These are phyloP conservation scores for Picea glauca DNA, from an alignment of 75 land plant species.

Conservation along the genomic window DNA sequence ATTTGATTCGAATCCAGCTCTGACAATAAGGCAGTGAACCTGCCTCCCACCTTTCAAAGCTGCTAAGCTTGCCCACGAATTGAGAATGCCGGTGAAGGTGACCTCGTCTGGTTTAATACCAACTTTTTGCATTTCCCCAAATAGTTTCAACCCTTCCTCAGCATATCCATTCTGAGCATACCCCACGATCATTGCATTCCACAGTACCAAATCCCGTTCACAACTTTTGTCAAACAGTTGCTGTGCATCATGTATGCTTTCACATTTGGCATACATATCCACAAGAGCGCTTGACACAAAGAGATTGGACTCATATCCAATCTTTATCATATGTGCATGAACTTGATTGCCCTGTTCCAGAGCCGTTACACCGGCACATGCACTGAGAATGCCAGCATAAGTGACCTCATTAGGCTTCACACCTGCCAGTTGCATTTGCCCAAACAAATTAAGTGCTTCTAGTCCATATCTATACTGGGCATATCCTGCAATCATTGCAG, in stretches of 20 bases:
- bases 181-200: no score
- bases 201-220: no score
- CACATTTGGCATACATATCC: constrained; percentile 27
- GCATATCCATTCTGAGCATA: no score
- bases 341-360: constrained; percentile 18
- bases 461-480: not conserved
- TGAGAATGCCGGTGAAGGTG: no score
- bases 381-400: constrained; percentile 23
- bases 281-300: constrained; percentile 32
- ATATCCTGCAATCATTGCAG: constrained; percentile 32
- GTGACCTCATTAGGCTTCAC: constrained; percentile 20
- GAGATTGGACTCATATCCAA: constrained; percentile 19
- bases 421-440: constrained; percentile 2
- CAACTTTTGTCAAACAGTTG: no score
- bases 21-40: no score
- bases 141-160: no score
- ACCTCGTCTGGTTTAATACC: no score
- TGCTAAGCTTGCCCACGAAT: no score
- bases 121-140: no score
- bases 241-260: constrained; percentile 13
- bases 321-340: constrained; percentile 27
- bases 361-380: constrained; percentile 14
- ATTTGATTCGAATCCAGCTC: no score
- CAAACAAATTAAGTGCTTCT: not conserved
- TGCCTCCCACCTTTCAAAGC: no score